These are phyloP conservation scores for Suillus luteus DNA, from an alignment of 768 basidiomycete species.

Conservation along the genomic window DNA sequence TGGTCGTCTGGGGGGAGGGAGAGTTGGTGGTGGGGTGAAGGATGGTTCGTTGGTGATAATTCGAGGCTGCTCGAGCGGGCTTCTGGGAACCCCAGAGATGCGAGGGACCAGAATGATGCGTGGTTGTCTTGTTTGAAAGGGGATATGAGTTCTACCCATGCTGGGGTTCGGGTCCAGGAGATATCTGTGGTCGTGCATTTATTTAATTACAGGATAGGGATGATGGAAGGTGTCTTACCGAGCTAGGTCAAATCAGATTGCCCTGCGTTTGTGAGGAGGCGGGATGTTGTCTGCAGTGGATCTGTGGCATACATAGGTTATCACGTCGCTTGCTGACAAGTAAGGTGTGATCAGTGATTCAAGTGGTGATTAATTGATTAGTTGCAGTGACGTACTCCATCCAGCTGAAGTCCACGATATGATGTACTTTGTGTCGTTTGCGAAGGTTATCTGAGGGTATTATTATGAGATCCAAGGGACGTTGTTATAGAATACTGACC, in stretches of 20 bases:
- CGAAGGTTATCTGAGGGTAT: conserved; percentile 56
- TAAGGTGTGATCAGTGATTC: conserved; percentile 7
- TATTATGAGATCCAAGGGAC: neutral
- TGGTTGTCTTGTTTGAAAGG: conserved; percentile 21
- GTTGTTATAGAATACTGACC: conserved; percentile 36
- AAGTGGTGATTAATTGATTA: too few relatives aligned
- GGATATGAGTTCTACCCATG: conserved; percentile 23
- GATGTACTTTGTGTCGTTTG: conserved; percentile 61
- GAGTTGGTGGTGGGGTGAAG: too few relatives aligned
- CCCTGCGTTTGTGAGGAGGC: conserved; percentile 38
- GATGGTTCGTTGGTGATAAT: too few relatives aligned
- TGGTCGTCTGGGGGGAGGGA: too few relatives aligned
- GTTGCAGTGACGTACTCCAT: conserved; percentile 55
- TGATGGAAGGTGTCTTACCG: neutral
- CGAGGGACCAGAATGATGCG: conserved; percentile 27
- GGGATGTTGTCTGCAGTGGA: neutral
- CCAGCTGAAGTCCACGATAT: conserved; percentile 75
- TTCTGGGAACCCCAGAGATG: conserved; percentile 27
- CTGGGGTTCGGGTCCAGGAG: conserved; percentile 26
- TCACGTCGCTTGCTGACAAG: conserved; percentile 68
- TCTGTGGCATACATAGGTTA: conserved; percentile 56
- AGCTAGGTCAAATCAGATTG: conserved; percentile 61
- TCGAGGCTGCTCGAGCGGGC: conserved; percentile 19
- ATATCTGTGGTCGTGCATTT: conserved; percentile 22
- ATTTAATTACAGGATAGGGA: too few relatives aligned